Evolutionary conservation across 495 filamentous ascomycete species (phyloP).

Genomic region (Xylaria cubensis): DNA sequence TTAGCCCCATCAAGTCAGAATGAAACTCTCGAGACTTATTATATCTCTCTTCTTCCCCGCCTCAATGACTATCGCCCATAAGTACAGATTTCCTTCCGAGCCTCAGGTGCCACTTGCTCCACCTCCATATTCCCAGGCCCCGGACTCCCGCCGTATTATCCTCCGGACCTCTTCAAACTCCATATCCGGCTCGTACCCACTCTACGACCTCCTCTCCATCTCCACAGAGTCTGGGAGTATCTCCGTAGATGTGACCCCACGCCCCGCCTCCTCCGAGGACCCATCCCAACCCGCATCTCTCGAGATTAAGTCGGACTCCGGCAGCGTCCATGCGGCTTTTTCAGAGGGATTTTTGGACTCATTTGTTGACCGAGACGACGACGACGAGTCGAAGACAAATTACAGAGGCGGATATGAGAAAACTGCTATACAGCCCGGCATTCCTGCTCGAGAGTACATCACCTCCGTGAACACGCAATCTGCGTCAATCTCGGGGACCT

Average conservation of each 20-base stretch:
- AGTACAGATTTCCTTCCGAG: background rate
- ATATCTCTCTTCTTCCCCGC: background rate
- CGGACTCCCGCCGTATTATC: background rate
- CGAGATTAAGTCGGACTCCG: background rate
- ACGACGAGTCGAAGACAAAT: background rate
- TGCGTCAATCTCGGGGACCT: background rate
- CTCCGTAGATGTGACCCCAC: background rate
- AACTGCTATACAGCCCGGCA: background rate
- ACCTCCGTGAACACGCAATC: background rate
- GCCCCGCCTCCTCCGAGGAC: background rate
- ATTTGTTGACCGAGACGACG: background rate
- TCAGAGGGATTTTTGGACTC: background rate
- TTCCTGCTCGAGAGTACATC: background rate
- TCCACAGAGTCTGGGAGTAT: background rate
- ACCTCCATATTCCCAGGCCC: background rate
- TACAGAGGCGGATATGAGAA: background rate
- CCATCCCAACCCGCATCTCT: background rate
- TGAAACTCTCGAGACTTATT: background rate
- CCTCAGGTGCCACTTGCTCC: background rate
- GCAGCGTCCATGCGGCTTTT: background rate
- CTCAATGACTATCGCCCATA: background rate
- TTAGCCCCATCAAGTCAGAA: background rate
- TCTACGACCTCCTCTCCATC: conserved; percentile 7
- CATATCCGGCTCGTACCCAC: background rate
- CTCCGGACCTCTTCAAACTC: background rate